A percentile compares a stretch with the other conserved stretches of the same genome.
phyloP scores from a whole-genome alignment of 2,329 filamentous ascomycete genomes.

The Capronia americana region DNA sequence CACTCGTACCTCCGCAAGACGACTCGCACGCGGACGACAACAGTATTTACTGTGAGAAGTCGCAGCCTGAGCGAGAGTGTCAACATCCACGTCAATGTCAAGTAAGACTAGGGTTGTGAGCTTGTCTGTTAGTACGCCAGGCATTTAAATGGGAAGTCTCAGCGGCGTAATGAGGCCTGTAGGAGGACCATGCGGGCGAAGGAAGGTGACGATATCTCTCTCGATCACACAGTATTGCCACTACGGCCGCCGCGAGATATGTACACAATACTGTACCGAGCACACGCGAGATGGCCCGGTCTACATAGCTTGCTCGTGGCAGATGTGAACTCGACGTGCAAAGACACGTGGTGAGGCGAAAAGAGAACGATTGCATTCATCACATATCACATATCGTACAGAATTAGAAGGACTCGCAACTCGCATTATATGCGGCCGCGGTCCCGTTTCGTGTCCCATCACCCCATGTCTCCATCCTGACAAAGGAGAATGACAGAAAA shows the following conservation, averaged over 20 bases:
- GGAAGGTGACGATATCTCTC: background rate
- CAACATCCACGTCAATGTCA: background rate
- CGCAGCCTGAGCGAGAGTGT: constrained; percentile 22
- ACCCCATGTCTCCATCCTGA: background rate
- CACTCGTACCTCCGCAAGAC: background rate
- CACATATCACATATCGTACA: constrained; percentile 10
- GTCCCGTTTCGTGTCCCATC: background rate
- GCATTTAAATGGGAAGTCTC: background rate
- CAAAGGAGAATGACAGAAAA: background rate
- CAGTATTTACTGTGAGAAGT: constrained; percentile 18
- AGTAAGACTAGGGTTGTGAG: background rate
- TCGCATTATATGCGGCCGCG: background rate
- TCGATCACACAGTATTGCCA: background rate
- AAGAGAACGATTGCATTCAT: background rate
- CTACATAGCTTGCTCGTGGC: background rate
- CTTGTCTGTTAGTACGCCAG: background rate
- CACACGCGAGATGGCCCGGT: background rate
- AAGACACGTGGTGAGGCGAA: background rate
- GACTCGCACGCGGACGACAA: background rate
- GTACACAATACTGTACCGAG: background rate
- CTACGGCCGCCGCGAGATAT: background rate
- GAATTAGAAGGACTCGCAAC: background rate
- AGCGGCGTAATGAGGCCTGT: background rate
- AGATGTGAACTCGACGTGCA: background rate
- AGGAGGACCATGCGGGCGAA: background rate